These are phyloP conservation scores for Dendrobium nobile DNA, from an alignment of 106 monocot genomes.

Conservation along the genomic window DNA sequence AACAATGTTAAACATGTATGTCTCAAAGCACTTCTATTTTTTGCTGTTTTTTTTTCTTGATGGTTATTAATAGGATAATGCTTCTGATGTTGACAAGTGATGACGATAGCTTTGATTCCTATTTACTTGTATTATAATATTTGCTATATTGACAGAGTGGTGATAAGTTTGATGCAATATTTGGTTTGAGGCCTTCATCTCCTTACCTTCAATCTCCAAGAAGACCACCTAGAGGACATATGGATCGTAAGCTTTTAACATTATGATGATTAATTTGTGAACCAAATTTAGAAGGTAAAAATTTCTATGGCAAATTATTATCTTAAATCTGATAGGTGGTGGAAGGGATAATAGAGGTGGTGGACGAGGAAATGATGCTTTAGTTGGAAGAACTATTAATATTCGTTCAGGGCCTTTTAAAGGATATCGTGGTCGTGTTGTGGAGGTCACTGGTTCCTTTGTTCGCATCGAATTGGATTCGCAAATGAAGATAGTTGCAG, in stretches of 20 bases:
- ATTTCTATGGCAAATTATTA: not conserved
- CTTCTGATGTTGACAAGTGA: not conserved
- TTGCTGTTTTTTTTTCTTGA: not conserved
- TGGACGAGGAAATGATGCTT: slow-evolving; percentile 74
- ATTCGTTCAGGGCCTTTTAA: slow-evolving; percentile 87
- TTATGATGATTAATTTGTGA: not conserved
- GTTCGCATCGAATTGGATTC: slow-evolving; percentile 95
- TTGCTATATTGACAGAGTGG: slow-evolving; percentile 33
- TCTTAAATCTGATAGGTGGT: slow-evolving; percentile 46
- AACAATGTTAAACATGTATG: slow-evolving; percentile 51
- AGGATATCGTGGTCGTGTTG: slow-evolving; percentile 95
- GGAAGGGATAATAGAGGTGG: slow-evolving; percentile 62
- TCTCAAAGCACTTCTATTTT: not conserved
- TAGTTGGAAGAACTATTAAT: slow-evolving; percentile 69
- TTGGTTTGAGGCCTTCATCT: slow-evolving; percentile 43
- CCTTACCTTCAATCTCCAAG: slow-evolving; percentile 47
- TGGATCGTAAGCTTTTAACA: slow-evolving; percentile 34
- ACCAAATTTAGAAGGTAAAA: not conserved
- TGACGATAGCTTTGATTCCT: too few species aligned
- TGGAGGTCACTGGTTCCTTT: slow-evolving; percentile 51
- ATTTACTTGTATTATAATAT: not conserved
- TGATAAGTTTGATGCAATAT: slow-evolving; percentile 45
- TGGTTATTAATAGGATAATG: not conserved
- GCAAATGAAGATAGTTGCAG: slow-evolving; percentile 94
- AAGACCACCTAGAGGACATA: slow-evolving; percentile 61